These are phyloP conservation scores for Elsinoe arachidis DNA, from an alignment of 2,329 filamentous ascomycete species.

Conservation along the genomic window DNA sequence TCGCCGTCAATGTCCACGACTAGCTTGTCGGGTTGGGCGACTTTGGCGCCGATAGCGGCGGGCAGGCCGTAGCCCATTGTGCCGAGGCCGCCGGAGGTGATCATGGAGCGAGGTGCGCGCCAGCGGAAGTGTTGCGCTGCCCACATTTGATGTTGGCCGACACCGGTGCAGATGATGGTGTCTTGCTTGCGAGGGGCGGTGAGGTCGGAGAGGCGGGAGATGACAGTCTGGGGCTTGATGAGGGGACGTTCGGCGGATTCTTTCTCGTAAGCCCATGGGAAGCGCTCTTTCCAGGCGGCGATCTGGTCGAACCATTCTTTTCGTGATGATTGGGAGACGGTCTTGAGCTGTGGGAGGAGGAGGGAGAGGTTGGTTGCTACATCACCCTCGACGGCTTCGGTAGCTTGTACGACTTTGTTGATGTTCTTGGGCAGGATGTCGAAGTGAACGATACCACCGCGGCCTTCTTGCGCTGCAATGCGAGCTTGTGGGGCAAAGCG, in stretches of 20 bases:
- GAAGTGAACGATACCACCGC: slow-evolving; percentile 93
- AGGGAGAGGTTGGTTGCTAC: slow-evolving; percentile 68
- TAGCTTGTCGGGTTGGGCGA: slow-evolving; percentile 68
- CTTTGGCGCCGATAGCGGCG: slow-evolving; percentile 91
- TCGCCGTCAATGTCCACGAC: slow-evolving; percentile 97
- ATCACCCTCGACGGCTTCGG: slow-evolving; percentile 89
- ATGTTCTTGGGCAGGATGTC: slow-evolving; percentile 99
- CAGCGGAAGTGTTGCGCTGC: slow-evolving; percentile 93
- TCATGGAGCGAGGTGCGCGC: slow-evolving; percentile 84
- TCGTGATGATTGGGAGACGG: slow-evolving; percentile 55
- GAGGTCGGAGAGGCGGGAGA: slow-evolving; percentile 80
- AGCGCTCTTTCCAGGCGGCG: slow-evolving; percentile 79
- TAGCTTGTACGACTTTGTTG: slow-evolving; percentile 97
- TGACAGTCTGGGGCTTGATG: slow-evolving; percentile 91
- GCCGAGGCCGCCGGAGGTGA: slow-evolving; percentile 90
- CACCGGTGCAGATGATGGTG: slow-evolving; percentile 85
- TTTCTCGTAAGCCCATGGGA: slow-evolving; percentile 79
- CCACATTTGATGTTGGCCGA: slow-evolving; percentile 99
- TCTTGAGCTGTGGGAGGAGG: slow-evolving; percentile 64
- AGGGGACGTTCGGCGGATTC: slow-evolving; percentile 59
- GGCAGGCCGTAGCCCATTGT: slow-evolving; percentile 96
- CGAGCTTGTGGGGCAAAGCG: slow-evolving; percentile 88
- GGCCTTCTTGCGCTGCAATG: slow-evolving; percentile 70
- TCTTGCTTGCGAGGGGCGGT: slow-evolving; percentile 71
- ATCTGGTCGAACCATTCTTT: slow-evolving; percentile 87